Conservation (phyloP, 116 monocot species). For the Zostera marina region DNA sequence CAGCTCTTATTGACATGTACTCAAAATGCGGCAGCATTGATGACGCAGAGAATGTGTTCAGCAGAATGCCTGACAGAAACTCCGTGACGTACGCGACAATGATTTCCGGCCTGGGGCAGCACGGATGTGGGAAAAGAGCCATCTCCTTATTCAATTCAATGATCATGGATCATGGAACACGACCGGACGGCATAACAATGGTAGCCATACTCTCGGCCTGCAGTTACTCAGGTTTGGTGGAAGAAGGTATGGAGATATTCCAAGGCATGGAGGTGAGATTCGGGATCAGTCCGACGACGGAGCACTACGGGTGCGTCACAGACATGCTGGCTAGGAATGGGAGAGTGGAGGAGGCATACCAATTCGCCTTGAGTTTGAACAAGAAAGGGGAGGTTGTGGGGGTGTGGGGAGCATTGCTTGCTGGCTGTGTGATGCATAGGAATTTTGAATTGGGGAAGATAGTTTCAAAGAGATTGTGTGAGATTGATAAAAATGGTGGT, state of each 20-base stretch:
- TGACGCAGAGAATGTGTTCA: conserved; percentile 50
- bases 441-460: conserved; percentile 52
- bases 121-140: conserved; percentile 59
- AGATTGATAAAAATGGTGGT: conserved; percentile 27
- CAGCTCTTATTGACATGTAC: conserved; percentile 82
- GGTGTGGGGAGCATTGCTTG: conserved; percentile 85
- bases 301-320: conserved; percentile 80
- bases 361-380: conserved; percentile 42
- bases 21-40: conserved; percentile 61
- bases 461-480: conserved; percentile 43
- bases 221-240: conserved; percentile 67
- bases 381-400: conserved; percentile 31
- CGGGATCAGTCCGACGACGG: conserved; percentile 36
- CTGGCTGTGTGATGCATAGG: conserved; percentile 62
- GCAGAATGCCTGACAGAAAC: conserved; percentile 39
- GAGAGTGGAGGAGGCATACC: conserved; percentile 74
- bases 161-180: conserved; percentile 22
- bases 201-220: conserved; percentile 76
- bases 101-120: conserved; percentile 70
- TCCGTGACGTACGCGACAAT: conserved; percentile 75
- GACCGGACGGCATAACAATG: conserved; percentile 62
- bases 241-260: conserved; percentile 63
- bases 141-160: conserved; percentile 49
- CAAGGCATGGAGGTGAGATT: conserved; percentile 38
- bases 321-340: conserved; percentile 85